Evolutionary conservation across 768 basidiomycete genomes (phyloP).

Genomic region (Trametes punicea): DNA sequence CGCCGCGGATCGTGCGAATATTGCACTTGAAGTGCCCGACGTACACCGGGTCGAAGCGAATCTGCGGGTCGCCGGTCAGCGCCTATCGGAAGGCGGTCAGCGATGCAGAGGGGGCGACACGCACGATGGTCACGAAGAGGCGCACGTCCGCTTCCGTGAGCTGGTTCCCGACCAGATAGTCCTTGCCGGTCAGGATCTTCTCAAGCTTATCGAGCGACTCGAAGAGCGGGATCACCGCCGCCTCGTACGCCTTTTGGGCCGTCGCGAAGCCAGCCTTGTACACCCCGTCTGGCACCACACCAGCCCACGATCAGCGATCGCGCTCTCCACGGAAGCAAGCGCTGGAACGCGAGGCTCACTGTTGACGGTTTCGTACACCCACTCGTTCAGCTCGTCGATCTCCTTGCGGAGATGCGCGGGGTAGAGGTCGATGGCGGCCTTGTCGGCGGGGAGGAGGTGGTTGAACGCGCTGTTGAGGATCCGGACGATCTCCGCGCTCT

Average conservation of each 20-base stretch:
- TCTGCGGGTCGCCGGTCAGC: constrained; percentile 35
- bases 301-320: not conserved
- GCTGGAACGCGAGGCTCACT: constrained; percentile 46
- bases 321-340: no score
- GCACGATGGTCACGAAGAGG: constrained; percentile 86
- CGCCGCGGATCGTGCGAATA: constrained; percentile 75
- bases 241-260: constrained; percentile 75
- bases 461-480: constrained; percentile 89
- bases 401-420: constrained; percentile 65
- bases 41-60: constrained; percentile 90
- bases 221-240: constrained; percentile 74
- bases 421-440: constrained; percentile 73
- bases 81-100: not conserved
- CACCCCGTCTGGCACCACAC: constrained; percentile 64
- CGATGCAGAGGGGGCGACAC: constrained; percentile 24
- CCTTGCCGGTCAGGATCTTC: constrained; percentile 66
- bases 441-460: constrained; percentile 59
- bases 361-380: constrained; percentile 83
- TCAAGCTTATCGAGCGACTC: constrained; percentile 80
- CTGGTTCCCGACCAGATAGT: constrained; percentile 77
- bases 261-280: constrained; percentile 89
- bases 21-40: constrained; percentile 94
- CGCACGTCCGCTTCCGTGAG: constrained; percentile 86
- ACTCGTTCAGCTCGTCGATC: constrained; percentile 83
- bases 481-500: constrained; percentile 91